Conservation (phyloP, 768 basidiomycete genomes). For the Mycena kentingensis region DNA sequence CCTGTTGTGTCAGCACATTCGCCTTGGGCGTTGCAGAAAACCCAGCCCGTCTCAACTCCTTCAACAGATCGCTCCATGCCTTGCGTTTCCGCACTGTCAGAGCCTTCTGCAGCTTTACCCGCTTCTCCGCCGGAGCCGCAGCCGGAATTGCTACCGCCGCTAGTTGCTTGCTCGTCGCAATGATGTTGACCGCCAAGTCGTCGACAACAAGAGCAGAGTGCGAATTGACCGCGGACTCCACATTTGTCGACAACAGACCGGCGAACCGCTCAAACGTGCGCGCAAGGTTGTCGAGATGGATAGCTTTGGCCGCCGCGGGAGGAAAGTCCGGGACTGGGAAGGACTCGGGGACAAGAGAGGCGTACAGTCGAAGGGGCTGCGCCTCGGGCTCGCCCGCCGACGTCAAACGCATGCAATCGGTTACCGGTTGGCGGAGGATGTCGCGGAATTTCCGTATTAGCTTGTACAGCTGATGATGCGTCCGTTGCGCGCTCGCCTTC, state of each 20-base stretch:
- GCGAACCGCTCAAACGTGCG: constrained; percentile 55
- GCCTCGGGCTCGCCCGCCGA: constrained; percentile 41
- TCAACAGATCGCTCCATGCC: constrained; percentile 88
- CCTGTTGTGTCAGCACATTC: constrained; percentile 59
- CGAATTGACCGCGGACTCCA: constrained; percentile 45
- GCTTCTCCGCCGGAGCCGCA: constrained; percentile 48
- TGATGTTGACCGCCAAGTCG: constrained; percentile 61
- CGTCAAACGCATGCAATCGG: constrained; percentile 39
- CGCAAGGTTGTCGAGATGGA: constrained; percentile 50
- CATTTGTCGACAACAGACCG: constrained; percentile 41
- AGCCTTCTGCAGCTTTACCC: constrained; percentile 67
- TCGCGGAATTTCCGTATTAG: constrained; percentile 91
- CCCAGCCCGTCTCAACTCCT: constrained; percentile 81
- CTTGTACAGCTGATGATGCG: constrained; percentile 91
- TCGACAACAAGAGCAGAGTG: constrained; percentile 49
- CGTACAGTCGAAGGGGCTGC: constrained; percentile 19
- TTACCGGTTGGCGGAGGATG: constrained; percentile 72
- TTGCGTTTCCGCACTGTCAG: constrained; percentile 82
- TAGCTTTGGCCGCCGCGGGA: constrained; percentile 18
- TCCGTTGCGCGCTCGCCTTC: constrained; percentile 85
- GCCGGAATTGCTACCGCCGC: constrained; percentile 46
- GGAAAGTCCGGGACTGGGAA: constrained; percentile 20
- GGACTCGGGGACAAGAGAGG: constrained; percentile 1
- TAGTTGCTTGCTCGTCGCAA: constrained; percentile 60
- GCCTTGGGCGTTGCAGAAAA: constrained; percentile 72